Evolutionary conservation across 179 eudicot genomes (phyloP).

Genomic region (Patellifolia procumbens): DNA sequence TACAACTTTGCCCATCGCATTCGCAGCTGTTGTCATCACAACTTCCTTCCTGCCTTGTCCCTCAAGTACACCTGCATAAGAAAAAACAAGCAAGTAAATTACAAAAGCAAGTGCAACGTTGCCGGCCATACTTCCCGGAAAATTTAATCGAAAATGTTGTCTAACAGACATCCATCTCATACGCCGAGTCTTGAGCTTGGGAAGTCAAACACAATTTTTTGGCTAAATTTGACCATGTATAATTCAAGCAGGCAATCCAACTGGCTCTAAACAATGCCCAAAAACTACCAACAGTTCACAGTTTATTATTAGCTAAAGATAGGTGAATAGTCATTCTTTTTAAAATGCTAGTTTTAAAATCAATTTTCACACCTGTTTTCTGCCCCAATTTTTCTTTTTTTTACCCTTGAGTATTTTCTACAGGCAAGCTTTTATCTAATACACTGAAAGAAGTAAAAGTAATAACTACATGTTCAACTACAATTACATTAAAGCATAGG

Average conservation of each 20-base stretch:
- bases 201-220: background rate
- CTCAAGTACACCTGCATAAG: constrained; percentile 10
- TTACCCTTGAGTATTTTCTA: background rate
- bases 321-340: too few relatives aligned
- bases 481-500: background rate
- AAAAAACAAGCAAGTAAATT: too few relatives aligned
- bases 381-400: too few relatives aligned
- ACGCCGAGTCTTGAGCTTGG: too few relatives aligned
- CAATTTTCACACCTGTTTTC: too few relatives aligned
- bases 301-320: too few relatives aligned
- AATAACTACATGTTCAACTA: background rate
- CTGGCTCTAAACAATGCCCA: background rate
- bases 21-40: constrained; percentile 19
- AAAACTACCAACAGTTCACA: background rate
- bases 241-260: background rate
- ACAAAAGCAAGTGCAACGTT: background rate
- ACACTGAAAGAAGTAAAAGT: background rate
- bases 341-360: too few relatives aligned
- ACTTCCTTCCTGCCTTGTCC: constrained; percentile 15
- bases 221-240: background rate
- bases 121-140: too few relatives aligned
- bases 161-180: too few relatives aligned
- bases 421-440: background rate
- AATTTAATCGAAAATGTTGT: too few relatives aligned
- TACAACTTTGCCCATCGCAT: too few relatives aligned